Percentiles rank a stretch among this genome's conserved stretches.
Conservation (phyloP, 2,329 filamentous ascomycete species). For the Tothia fuscella region DNA sequence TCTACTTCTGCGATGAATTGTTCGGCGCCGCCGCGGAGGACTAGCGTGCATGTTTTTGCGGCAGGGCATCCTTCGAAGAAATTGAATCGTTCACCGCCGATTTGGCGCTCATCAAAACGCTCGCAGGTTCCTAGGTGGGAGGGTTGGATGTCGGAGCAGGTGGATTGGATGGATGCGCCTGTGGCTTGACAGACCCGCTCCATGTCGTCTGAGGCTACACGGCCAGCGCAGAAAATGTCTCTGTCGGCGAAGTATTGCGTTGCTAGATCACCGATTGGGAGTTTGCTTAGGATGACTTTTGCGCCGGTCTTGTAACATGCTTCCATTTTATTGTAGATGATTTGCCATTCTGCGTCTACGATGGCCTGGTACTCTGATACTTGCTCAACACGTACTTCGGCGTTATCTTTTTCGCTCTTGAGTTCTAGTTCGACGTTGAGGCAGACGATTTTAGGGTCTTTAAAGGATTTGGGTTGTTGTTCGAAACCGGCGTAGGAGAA, state of each 20-base stretch:
- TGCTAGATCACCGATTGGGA: conserved; percentile 92
- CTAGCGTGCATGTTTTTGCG: conserved; percentile 92
- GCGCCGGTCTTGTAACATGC: conserved; percentile 86
- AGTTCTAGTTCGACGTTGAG: conserved; percentile 96
- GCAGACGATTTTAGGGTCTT: conserved; percentile 90
- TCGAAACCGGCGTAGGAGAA: conserved; percentile 99
- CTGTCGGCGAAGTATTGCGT: conserved; percentile 97
- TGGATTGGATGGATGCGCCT: conserved; percentile 84
- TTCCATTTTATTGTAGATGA: conserved; percentile 99
- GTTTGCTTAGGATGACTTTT: conserved; percentile 93
- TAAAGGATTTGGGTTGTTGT: conserved; percentile 94
- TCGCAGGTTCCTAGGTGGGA: conserved; percentile 88
- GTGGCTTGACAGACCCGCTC: conserved; percentile 94
- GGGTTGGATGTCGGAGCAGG: conserved; percentile 84
- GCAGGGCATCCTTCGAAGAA: conserved; percentile 93
- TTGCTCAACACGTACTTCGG: conserved; percentile 93
- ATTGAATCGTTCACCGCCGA: conserved; percentile 95
- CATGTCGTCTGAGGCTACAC: conserved; percentile 82
- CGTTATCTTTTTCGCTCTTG: conserved; percentile 99
- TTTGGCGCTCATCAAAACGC: conserved; percentile 87
- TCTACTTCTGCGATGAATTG: conserved; percentile 99
- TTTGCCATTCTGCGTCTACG: conserved; percentile 98
- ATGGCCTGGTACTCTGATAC: conserved; percentile 99
- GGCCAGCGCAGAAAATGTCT: conserved; percentile 95
- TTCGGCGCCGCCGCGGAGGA: conserved; percentile 90